Evolutionary conservation across 805 yeast species (phyloP), one percentile per base, ranked within the genome.

Genomic region (Spathaspora sp.): DNA sequence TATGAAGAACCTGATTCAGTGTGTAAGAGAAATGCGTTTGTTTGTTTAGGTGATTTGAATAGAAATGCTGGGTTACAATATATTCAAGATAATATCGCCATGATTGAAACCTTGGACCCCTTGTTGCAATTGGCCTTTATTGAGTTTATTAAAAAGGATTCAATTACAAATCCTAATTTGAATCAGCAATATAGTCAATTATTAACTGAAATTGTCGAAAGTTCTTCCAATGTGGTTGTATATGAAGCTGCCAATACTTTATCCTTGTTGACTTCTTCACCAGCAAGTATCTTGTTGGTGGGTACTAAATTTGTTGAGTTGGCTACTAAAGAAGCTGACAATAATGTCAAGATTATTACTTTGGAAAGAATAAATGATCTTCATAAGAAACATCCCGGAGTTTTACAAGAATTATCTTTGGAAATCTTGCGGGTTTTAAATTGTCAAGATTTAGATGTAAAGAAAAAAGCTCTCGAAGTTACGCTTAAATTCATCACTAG

Each of bases 11-110:
- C 87, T 53, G 99, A 94, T 67, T 86, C 96, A 32, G 89, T 96
- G 17, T 93, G 98, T 75, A 88, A 88, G 67, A 83, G 99, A 70
- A 94, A 94, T 68, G 98, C 97, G 2, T 96, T 94, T 67, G 85
- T 91, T 49, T 89, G 94, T 56, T 76, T 94, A 55, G 81, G 96
- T 42, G 86, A 83, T 59, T 76, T 96, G 63, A 87, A 88, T 67
- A 82, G 97, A 64, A 94, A 86, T 51, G 83, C 87, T 40, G 96
- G 98, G 20, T 81, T 90, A 61, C 82, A 81, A 55, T 94, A 83
- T 69, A 79, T 94, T 56, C 94, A 88, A 69, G 85, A 85, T 42
- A 83, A 85, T 64, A 73, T 85, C 55, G 65, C 78, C 18, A 66
- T 77, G 26, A 75, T 92, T 56, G 82, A 82, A 47, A 69, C 81